Conservation (phyloP, 2,329 filamentous ascomycete species). For the Sclerotinia trifoliorum region DNA sequence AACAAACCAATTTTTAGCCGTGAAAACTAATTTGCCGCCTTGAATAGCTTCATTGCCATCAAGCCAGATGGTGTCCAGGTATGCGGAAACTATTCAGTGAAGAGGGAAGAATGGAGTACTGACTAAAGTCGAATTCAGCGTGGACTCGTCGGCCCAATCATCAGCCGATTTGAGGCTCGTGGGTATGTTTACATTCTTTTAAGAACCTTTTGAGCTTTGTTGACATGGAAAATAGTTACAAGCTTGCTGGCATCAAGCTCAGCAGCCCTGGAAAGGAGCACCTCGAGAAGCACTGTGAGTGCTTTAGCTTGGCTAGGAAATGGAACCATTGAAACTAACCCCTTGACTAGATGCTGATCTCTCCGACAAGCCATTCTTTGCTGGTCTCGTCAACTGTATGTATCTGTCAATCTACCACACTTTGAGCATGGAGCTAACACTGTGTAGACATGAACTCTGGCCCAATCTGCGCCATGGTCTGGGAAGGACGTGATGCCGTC, state of each 20-base stretch:
- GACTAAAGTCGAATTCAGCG: slow-evolving; percentile 56
- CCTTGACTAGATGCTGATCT: slow-evolving; percentile 70
- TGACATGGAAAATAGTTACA: slow-evolving; percentile 68
- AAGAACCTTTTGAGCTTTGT: background rate
- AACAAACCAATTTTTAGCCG: slow-evolving; percentile 27
- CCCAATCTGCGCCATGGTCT: slow-evolving; percentile 98
- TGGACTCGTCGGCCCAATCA: slow-evolving; percentile 96
- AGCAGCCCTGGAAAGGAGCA: slow-evolving; percentile 84
- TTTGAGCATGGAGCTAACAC: slow-evolving; percentile 34
- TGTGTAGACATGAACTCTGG: slow-evolving; percentile 87
- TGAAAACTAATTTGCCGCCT: slow-evolving; percentile 35
- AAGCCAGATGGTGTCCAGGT: slow-evolving; percentile 99
- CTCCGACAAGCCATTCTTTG: slow-evolving; percentile 93
- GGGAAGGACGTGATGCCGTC: slow-evolving; percentile 98
- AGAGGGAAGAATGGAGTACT: slow-evolving; percentile 20
- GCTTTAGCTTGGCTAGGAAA: slow-evolving; percentile 36
- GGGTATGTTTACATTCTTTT: slow-evolving; percentile 57
- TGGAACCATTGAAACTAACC: slow-evolving; percentile 4
- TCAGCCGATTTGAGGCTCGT: slow-evolving; percentile 95
- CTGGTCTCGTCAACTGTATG: slow-evolving; percentile 86
- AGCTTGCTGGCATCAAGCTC: slow-evolving; percentile 98
- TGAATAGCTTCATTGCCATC: slow-evolving; percentile 94
- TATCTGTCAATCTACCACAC: slow-evolving; percentile 27
- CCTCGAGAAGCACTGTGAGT: slow-evolving; percentile 91
- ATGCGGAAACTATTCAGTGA: slow-evolving; percentile 41